phyloP scores from a whole-genome alignment of 139 green algal species.

The Chloropicon primus region DNA sequence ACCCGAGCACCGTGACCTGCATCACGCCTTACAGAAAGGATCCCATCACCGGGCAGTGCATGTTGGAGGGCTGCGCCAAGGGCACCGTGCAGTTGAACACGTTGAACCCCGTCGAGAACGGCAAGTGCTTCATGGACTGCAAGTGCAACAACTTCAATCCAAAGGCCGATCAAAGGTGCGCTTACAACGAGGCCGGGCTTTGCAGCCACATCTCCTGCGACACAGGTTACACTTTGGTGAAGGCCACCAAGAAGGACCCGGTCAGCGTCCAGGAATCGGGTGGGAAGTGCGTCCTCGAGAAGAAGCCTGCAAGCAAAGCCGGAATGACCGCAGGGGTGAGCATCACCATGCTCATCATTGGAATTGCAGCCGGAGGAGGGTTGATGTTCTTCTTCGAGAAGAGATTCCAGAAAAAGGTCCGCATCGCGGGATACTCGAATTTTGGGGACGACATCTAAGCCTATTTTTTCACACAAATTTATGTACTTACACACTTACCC shows the following conservation, averaged over 20 bases:
- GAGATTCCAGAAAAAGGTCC: not conserved
- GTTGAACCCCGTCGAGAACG: not conserved
- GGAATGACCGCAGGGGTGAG: not conserved
- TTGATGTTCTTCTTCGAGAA: not conserved
- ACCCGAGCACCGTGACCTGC: not conserved
- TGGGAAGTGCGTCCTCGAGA: not conserved
- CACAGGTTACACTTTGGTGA: not conserved
- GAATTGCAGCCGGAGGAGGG: not conserved
- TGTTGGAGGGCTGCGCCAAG: not conserved
- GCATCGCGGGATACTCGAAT: not conserved
- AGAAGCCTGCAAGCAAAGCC: not conserved
- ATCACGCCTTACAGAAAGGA: not conserved
- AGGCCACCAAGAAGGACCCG: not conserved
- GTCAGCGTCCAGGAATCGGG: not conserved
- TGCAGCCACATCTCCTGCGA: not conserved
- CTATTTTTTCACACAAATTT: no score
- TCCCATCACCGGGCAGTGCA: not conserved
- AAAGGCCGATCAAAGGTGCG: not conserved
- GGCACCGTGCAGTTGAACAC: not conserved
- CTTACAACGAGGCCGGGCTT: not conserved
- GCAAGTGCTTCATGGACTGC: not conserved
- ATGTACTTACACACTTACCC: no score
- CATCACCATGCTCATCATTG: not conserved
- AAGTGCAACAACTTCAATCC: not conserved
- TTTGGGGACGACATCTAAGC: not conserved